phyloP scores from a whole-genome alignment of 2,329 filamentous ascomycete species.

The Dactylonectria estremocensis region DNA sequence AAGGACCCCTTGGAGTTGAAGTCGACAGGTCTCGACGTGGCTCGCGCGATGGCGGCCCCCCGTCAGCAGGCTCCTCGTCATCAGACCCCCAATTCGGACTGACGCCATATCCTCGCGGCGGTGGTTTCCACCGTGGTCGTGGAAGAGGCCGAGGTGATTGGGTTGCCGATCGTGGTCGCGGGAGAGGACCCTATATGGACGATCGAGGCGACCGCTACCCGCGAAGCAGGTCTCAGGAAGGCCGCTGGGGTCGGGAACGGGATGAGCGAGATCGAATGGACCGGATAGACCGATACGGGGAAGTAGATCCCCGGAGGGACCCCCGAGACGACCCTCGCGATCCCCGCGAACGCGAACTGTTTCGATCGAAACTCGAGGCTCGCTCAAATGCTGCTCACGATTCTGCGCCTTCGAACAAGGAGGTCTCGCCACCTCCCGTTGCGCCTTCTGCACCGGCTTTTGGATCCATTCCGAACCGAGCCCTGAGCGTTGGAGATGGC shows the following conservation, averaged over 20 bases:
- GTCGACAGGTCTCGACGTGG: constrained; percentile 76
- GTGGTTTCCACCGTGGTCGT: constrained; percentile 70
- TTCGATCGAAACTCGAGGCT: constrained; percentile 65
- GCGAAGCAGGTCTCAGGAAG: constrained; percentile 77
- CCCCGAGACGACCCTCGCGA: constrained; percentile 64
- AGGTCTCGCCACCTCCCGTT: constrained; percentile 70
- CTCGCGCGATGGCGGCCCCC: constrained; percentile 79
- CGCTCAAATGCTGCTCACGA: constrained; percentile 66
- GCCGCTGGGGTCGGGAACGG: constrained; percentile 70
- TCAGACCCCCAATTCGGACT: constrained; percentile 76
- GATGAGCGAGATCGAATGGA: constrained; percentile 68
- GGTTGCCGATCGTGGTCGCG: constrained; percentile 65
- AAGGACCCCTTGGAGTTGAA: constrained; percentile 75
- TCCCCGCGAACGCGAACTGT: constrained; percentile 60
- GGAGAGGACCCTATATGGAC: constrained; percentile 69
- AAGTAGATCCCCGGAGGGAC: constrained; percentile 60
- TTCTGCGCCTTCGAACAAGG: constrained; percentile 61
- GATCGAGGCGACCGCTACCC: constrained; percentile 74
- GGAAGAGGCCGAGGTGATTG: constrained; percentile 63
- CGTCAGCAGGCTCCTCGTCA: constrained; percentile 79
- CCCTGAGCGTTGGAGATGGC: constrained; percentile 52
- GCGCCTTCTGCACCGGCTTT: constrained; percentile 73
- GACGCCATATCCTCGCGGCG: constrained; percentile 68
- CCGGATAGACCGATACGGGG: constrained; percentile 59
- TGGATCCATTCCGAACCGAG: constrained; percentile 68